Base-by-base conservation (phyloP, 148 eudicot species). In the Heliamphora exappendiculata region DNA sequence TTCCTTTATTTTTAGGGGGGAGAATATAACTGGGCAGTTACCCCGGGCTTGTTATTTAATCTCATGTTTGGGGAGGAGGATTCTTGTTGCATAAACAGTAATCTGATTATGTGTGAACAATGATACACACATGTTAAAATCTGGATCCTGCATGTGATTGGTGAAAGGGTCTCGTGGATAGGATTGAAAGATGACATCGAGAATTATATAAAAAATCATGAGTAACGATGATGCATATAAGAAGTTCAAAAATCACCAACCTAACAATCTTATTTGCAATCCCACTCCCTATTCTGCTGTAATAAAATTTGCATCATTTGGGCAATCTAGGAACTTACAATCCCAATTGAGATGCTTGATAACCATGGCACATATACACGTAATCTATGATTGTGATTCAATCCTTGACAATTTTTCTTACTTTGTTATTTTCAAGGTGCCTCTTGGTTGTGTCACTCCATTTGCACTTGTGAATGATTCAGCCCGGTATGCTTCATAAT, bases 371-470 rank as follows among this genome's bases (percentile, higher is more conserved):
- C 67, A 17, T 19, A 63, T 16, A 13, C 22, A 33, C 42, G 4
- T 75, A 37, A 19, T 11, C 41, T 55, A 22, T 69, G 10, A 13
- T 29, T 69, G 33, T 19, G 51, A 9, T 71, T 24, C 33, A 66
- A 45, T 79, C 57, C 14, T 47, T 82, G 64, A 81, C 66, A 5
- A 7, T 17, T 5, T 62, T 72, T 45, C 54, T 83, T 79, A 50
- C 64, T 82, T 81, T 77, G 44, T 73, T 79, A 70, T 67, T 72
- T 53, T 72, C 47, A 66, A 94, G 98, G 98, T 94, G 71, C 96
- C 98, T 62, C 55, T 92, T 71, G 97, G 98, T 54, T 90, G 96
- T 89, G 98, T 94, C 79, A 94, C 98, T 75, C 98, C 98, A 42
- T 92, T 94, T 78, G 92, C 93, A 54, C 73, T 89, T 62, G 85